Percentiles rank a stretch among this genome's conserved stretches.
phyloP scores from a whole-genome alignment of 345 rosid genomes.

The Kandelia obovata region DNA sequence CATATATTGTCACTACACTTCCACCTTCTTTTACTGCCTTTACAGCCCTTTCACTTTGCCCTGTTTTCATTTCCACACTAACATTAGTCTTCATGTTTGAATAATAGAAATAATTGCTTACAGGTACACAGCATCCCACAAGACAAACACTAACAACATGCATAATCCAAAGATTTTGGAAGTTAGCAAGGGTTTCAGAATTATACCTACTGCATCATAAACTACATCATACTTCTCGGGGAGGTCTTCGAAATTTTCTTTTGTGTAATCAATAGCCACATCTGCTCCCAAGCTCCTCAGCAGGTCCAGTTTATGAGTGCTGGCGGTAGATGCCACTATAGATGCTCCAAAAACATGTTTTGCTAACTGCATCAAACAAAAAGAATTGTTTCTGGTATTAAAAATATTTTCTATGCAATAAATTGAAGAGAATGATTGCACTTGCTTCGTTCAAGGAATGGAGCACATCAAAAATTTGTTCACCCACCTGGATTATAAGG shows the following conservation, averaged over 20 bases:
- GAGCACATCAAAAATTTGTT: neutral
- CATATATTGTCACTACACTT: conserved; percentile 13
- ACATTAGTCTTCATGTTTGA: neutral
- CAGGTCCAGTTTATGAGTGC: conserved; percentile 17
- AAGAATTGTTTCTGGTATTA: neutral
- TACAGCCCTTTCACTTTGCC: conserved; percentile 9
- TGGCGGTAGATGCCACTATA: conserved; percentile 19
- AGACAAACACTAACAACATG: neutral
- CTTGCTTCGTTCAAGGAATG: too few relatives aligned
- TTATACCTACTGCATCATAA: conserved; percentile 21
- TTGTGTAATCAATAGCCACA: conserved; percentile 19
- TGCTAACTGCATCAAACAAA: conserved; percentile 9
- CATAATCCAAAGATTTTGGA: neutral
- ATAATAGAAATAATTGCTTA: neutral
- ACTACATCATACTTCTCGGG: conserved; percentile 22
- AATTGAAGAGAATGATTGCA: neutral
- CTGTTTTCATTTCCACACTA: neutral
- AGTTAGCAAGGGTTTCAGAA: neutral
- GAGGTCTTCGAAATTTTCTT: conserved; percentile 16
- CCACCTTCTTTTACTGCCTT: conserved; percentile 25
- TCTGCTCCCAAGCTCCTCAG: conserved; percentile 24
- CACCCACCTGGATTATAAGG: conserved; percentile 13
- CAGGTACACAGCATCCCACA: neutral
- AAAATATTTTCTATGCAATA: neutral
- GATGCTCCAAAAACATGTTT: conserved; percentile 21